Evolutionary conservation across 768 basidiomycete species (phyloP).

Genomic region (Mycena haematopus): DNA sequence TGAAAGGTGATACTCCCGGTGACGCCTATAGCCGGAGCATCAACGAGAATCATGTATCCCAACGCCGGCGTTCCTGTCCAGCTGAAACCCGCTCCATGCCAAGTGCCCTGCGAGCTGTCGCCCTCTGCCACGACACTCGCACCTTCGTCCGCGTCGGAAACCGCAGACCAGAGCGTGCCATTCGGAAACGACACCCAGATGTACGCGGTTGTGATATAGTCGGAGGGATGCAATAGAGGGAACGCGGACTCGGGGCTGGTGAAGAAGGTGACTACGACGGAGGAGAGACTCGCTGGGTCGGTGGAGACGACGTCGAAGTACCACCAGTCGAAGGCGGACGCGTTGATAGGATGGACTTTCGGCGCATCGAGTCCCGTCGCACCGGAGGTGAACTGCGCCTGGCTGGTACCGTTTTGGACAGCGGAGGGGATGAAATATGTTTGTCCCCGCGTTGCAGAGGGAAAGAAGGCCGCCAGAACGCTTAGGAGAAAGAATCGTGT

Average conservation of each 20-base stretch:
- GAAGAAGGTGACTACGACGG: constrained; percentile 28
- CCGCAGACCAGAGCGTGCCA: constrained; percentile 10
- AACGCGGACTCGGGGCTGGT: constrained; percentile 2
- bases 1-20: constrained; percentile 22
- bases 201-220: no score
- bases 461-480: no score
- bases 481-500: no score
- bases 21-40: constrained; percentile 20
- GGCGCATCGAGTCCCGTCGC: constrained; percentile 21
- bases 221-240: neutral
- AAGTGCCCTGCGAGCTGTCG: constrained; percentile 22
- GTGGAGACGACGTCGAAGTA: constrained; percentile 32
- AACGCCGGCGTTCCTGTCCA: constrained; percentile 12
- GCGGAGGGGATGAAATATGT: constrained; percentile 3
- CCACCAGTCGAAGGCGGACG: constrained; percentile 31
- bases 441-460: no score
- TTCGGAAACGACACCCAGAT: constrained; percentile 14
- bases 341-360: constrained; percentile 27
- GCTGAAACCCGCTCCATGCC: constrained; percentile 26
- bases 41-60: constrained; percentile 17
- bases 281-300: constrained; percentile 9
- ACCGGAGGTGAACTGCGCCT: constrained; percentile 8
- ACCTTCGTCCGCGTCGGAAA: neutral
- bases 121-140: constrained; percentile 23
- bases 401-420: neutral